These are phyloP conservation scores for Primulina huaijiensis DNA, from an alignment of 257 asterid genomes.

Conservation along the genomic window DNA sequence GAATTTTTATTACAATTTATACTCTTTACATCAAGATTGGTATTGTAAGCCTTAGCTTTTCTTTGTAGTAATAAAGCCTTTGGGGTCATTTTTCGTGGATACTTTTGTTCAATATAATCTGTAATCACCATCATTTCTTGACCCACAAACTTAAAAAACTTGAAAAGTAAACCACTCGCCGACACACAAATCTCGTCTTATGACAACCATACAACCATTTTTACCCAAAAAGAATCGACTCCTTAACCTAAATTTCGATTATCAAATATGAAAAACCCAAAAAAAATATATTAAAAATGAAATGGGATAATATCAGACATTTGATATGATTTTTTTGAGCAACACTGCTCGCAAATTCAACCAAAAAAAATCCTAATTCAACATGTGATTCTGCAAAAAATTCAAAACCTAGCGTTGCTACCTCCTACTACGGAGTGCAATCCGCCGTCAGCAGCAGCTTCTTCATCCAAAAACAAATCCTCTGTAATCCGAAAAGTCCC, in stretches of 20 bases:
- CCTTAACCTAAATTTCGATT: not conserved
- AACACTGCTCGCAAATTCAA: slow-evolving; percentile 5
- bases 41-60: not conserved
- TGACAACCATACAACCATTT: not conserved
- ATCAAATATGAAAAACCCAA: not conserved
- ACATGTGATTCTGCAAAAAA: slow-evolving; percentile 12
- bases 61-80: not conserved
- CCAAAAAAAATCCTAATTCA: not conserved
- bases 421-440: slow-evolving; percentile 55
- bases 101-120: not conserved
- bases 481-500: slow-evolving; percentile 59
- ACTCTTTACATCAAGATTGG: not conserved
- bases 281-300: not conserved
- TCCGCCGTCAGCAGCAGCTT: slow-evolving; percentile 52
- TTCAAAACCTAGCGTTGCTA: slow-evolving; percentile 2
- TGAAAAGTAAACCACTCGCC: no score
- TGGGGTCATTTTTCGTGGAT: not conserved
- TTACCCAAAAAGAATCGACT: not conserved
- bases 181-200: not conserved
- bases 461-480: slow-evolving; percentile 65
- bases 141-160: no score
- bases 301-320: not conserved
- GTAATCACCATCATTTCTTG: not conserved
- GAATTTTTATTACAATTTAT: not conserved
- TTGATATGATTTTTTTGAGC: not conserved